phyloP scores from a whole-genome alignment of 2,329 filamentous ascomycete genomes.

The Aspergillus tubingensis region DNA sequence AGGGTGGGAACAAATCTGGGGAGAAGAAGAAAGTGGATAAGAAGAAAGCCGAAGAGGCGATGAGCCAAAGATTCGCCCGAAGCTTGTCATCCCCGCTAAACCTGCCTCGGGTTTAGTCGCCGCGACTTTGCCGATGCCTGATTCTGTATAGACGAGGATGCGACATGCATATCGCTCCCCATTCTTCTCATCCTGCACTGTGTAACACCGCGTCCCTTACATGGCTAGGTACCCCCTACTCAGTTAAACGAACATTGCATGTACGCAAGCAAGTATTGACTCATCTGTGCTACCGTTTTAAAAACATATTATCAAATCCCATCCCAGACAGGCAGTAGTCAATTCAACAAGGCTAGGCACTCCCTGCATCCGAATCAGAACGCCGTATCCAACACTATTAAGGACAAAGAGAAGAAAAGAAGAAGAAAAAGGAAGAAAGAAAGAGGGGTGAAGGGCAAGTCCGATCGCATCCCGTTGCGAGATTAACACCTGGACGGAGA shows the following conservation, averaged over 20 bases:
- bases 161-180: too few relatives aligned
- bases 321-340: not conserved
- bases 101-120: constrained; percentile 12
- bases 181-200: not conserved
- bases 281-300: not conserved
- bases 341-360: not conserved
- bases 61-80: not conserved
- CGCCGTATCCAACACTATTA: constrained; percentile 3
- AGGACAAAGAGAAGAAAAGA: not conserved
- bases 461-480: not conserved
- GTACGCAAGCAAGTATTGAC: not conserved
- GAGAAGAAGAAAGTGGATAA: not conserved
- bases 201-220: not conserved
- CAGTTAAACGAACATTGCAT: not conserved
- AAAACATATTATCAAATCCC: not conserved
- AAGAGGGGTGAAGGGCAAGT: not conserved
- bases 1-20: not conserved
- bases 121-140: not conserved
- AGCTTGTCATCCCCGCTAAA: constrained; percentile 11
- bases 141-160: not conserved
- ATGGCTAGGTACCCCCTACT: not conserved
- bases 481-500: constrained; percentile 5
- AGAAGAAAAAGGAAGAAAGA: not conserved
- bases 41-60: not conserved
- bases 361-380: not conserved